Conservation (phyloP, 177 flowering plant genomes). For the Vitis hybrid region DNA sequence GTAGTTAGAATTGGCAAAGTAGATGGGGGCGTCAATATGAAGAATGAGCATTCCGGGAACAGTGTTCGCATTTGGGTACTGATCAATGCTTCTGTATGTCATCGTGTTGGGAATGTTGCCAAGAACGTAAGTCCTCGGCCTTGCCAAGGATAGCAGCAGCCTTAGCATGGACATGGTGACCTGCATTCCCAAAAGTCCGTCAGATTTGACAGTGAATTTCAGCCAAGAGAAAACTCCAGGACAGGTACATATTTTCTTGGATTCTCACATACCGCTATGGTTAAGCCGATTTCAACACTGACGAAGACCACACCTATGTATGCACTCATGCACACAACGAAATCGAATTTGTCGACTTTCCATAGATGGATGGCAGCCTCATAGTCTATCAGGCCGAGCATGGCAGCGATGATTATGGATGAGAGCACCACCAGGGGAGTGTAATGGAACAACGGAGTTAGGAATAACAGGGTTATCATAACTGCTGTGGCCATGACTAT, state of each 20-base stretch:
- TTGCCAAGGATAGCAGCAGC: conserved; percentile 58
- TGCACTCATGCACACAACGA: conserved; percentile 54
- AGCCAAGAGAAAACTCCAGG: not conserved
- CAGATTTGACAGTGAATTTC: no score
- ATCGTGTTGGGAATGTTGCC: conserved; percentile 68
- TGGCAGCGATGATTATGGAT: conserved; percentile 64
- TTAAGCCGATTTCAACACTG: conserved; percentile 59
- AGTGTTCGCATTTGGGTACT: conserved; percentile 53
- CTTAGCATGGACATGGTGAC: conserved; percentile 54
- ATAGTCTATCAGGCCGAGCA: conserved; percentile 74
- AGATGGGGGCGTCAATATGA: conserved; percentile 67
- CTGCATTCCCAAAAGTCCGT: conserved; percentile 30
- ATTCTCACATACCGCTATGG: conserved; percentile 48
- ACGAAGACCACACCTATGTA: conserved; percentile 66
- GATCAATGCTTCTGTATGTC: conserved; percentile 58
- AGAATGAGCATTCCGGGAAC: conserved; percentile 75
- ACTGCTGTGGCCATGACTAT: conserved; percentile 72
- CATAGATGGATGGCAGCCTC: conserved; percentile 54
- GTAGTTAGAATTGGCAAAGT: conserved; percentile 76
- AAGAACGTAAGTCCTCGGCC: conserved; percentile 66
- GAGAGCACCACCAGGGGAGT: conserved; percentile 77
- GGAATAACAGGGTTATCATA: conserved; percentile 59
- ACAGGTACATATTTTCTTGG: not conserved
- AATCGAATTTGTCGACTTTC: conserved; percentile 61
- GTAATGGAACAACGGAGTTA: conserved; percentile 69